phyloP scores from a whole-genome alignment of 768 basidiomycete genomes.

The Xerocomellus dryophilus region DNA sequence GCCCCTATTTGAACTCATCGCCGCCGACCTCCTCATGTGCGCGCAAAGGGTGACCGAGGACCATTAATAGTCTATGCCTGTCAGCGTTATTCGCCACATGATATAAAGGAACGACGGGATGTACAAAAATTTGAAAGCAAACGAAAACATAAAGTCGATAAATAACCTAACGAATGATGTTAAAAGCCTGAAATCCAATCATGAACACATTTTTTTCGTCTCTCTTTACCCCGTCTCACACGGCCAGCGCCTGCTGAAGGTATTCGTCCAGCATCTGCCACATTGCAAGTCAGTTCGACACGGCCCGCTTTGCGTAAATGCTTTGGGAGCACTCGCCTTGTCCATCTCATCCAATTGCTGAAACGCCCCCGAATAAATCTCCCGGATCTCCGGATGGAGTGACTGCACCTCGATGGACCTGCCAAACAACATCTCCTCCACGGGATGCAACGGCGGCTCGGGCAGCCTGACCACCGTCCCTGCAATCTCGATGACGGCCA shows the following conservation, averaged over 20 bases:
- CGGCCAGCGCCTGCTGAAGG: constrained; percentile 22
- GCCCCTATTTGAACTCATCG: no score
- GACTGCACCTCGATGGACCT: constrained; percentile 53
- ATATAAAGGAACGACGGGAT: neutral
- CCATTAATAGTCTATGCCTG: no score
- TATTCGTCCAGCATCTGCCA: constrained; percentile 31
- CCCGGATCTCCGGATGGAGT: constrained; percentile 68
- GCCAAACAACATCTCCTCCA: constrained; percentile 75
- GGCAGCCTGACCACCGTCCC: constrained; percentile 40
- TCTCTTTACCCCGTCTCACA: constrained; percentile 12
- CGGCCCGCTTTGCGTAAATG: no score
- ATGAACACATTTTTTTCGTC: neutral
- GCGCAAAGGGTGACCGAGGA: no score
- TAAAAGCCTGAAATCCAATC: neutral
- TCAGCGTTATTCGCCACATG: no score
- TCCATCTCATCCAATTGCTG: constrained; percentile 79
- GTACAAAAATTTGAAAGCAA: neutral
- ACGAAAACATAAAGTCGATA: constrained; percentile 9
- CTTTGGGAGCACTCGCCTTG: constrained; percentile 44
- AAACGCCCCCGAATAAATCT: constrained; percentile 68
- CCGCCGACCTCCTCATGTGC: no score
- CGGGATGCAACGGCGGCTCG: constrained; percentile 49
- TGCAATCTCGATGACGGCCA: constrained; percentile 78
- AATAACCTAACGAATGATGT: constrained; percentile 11
- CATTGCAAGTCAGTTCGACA: neutral